Percentiles rank a stretch among this genome's conserved stretches.
Conservation (phyloP, 345 rosid species). For the Citrus glauca region DNA sequence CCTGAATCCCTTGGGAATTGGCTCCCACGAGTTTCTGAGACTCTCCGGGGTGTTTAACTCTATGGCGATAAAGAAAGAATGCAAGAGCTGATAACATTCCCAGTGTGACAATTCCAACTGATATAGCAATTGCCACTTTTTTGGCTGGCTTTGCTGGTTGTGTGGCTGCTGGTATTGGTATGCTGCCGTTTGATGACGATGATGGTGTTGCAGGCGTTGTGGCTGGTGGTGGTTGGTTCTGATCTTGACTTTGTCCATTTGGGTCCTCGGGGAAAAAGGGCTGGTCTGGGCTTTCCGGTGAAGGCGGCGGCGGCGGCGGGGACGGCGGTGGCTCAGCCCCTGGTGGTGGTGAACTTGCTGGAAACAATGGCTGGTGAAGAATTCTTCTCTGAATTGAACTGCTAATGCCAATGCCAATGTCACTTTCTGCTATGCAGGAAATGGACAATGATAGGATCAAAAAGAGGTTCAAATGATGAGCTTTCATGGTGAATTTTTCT, state of each 20-base stretch:
- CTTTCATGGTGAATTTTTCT: slow-evolving; percentile 57
- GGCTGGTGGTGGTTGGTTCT: slow-evolving; percentile 43
- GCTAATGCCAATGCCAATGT: neutral
- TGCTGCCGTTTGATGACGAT: slow-evolving; percentile 47
- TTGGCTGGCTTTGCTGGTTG: slow-evolving; percentile 74
- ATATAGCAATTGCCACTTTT: slow-evolving; percentile 77
- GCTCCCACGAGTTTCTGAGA: slow-evolving; percentile 71
- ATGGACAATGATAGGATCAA: slow-evolving; percentile 15
- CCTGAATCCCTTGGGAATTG: slow-evolving; percentile 42
- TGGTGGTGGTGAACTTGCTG: slow-evolving; percentile 56
- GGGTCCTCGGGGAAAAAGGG: slow-evolving; percentile 94
- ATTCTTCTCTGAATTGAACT: slow-evolving; percentile 47
- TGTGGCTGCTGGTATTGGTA: slow-evolving; percentile 61
- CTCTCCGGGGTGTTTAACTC: slow-evolving; percentile 52
- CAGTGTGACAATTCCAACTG: slow-evolving; percentile 87
- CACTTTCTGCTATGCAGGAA: neutral
- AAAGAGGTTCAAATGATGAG: slow-evolving; percentile 26
- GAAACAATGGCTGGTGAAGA: slow-evolving; percentile 87
- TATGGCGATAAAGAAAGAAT: slow-evolving; percentile 80
- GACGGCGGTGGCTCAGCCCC: slow-evolving; percentile 2
- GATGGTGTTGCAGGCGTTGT: slow-evolving; percentile 10
- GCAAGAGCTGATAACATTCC: slow-evolving; percentile 93
- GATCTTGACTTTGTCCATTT: slow-evolving; percentile 40
- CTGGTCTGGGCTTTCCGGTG: slow-evolving; percentile 56
- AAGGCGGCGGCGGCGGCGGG: slow-evolving; percentile 38